These are phyloP conservation scores for Phytopythium sindhum DNA, from an alignment of 352 stramenopile genomes.

Conservation along the genomic window DNA sequence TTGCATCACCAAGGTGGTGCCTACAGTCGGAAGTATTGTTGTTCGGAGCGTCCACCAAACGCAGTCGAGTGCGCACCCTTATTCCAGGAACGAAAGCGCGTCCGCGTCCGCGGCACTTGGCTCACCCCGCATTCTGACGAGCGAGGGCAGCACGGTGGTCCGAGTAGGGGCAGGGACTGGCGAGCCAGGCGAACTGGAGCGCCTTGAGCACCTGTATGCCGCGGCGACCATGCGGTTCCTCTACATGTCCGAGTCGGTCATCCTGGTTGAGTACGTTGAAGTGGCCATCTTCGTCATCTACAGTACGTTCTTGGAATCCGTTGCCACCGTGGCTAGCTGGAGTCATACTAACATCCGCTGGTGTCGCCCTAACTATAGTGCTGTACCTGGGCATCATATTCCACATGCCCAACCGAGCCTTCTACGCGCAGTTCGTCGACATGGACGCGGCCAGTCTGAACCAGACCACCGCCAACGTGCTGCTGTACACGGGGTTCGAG, in stretches of 20 bases:
- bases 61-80: too few relatives aligned
- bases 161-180: not conserved
- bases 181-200: not conserved
- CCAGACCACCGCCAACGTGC: constrained; percentile 12
- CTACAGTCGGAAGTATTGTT: too few relatives aligned
- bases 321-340: too few relatives aligned
- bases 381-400: not conserved
- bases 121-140: too few relatives aligned
- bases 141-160: too few relatives aligned
- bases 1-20: too few relatives aligned
- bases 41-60: too few relatives aligned
- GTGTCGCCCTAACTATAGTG: not conserved
- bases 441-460: constrained; percentile 3
- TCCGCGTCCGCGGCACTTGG: too few relatives aligned
- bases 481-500: constrained; percentile 18
- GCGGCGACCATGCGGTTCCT: not conserved
- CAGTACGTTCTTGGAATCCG: not conserved
- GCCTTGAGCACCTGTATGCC: not conserved
- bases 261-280: not conserved
- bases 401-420: constrained; percentile 5
- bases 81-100: too few relatives aligned
- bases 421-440: constrained; percentile 10
- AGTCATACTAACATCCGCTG: not conserved
- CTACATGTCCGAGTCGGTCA: constrained; percentile 4
- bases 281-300: not conserved